Evolutionary conservation across 75 land plant genomes (phyloP), one percentile per base, ranked within the genome.

Genomic region (Ceratopteris richardii): DNA sequence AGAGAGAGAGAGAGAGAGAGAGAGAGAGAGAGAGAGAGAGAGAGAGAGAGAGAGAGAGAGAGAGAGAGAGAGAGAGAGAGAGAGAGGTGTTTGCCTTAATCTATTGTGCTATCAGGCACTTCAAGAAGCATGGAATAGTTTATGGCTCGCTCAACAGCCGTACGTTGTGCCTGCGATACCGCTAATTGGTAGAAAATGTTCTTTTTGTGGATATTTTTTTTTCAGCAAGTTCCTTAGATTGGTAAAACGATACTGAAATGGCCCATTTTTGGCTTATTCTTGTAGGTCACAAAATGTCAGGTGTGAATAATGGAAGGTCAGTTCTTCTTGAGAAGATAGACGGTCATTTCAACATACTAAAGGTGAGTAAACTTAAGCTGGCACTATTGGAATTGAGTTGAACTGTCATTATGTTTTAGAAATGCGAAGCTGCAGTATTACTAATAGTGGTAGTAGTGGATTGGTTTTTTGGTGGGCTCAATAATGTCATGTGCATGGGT

Each of bases 71-170:
- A n/a, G n/a, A n/a, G n/a, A n/a, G n/a, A n/a, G n/a, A n/a, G n/a
- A n/a, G n/a, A n/a, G n/a, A n/a, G n/a, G n/a, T n/a, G n/a, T n/a
- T n/a, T n/a, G n/a, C n/a, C n/a, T n/a, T n/a, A n/a, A n/a, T 57
- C 17, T 23, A 28, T 17, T 36, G 26, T 23, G 21, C 31, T 20
- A 42, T 44, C 48, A 66, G 69, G 69, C 52, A 27, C 53, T 66
- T 29, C 64, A 66, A 59, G 64, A 59, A 27, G 50, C 69, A 17
- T 66, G 69, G 69, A 37, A 66, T 39, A 48, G 20, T 29, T 48
- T 66, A 14, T 66, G 69, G 69, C 33, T 59, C 47, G 44, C 69
- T 33, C 63, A 66, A 37, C 53, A 66, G 12, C 62, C 54, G 16
- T 44, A 33, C 26, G 19, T 66, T 29, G 69, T 50, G 29, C 26